Conservation (phyloP, 2,329 filamentous ascomycete species). For the Fusarium solani-melongenae region DNA sequence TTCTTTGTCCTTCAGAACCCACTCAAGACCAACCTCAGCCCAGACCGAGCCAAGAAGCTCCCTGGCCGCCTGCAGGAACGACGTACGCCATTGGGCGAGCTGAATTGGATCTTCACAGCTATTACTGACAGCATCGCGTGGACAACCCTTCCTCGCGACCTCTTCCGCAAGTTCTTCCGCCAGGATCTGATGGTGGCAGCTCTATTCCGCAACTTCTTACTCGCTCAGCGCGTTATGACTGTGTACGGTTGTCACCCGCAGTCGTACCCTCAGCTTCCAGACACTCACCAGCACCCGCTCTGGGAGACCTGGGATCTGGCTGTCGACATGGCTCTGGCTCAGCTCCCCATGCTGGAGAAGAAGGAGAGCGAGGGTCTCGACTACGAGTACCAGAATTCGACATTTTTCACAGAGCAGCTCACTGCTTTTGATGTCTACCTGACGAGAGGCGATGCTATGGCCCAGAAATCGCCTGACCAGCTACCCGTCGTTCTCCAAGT, state of each 20-base stretch:
- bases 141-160: conserved; percentile 88
- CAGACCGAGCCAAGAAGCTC: conserved; percentile 88
- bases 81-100: conserved; percentile 90
- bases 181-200: conserved; percentile 99
- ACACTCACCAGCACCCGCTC: conserved; percentile 92
- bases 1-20: conserved; percentile 97
- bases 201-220: conserved; percentile 93
- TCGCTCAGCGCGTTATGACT: conserved; percentile 95
- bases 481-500: conserved; percentile 96
- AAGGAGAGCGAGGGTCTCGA: conserved; percentile 77
- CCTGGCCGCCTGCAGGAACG: conserved; percentile 93
- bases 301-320: conserved; percentile 99
- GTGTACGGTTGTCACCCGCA: conserved; percentile 96
- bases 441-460: conserved; percentile 80
- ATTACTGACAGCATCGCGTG: conserved; percentile 99
- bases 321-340: conserved; percentile 92
- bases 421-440: conserved; percentile 98
- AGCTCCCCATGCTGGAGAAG: conserved; percentile 86
- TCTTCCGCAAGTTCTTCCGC: conserved; percentile 97
- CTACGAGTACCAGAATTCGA: conserved; percentile 95
- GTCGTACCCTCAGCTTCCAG: conserved; percentile 90
- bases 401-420: conserved; percentile 96
- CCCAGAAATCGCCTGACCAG: conserved; percentile 91
- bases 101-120: conserved; percentile 99
- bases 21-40: conserved; percentile 72